phyloP scores from a whole-genome alignment of 176 grass and related monocot genomes.

The Tillandsia leiboldiana region DNA sequence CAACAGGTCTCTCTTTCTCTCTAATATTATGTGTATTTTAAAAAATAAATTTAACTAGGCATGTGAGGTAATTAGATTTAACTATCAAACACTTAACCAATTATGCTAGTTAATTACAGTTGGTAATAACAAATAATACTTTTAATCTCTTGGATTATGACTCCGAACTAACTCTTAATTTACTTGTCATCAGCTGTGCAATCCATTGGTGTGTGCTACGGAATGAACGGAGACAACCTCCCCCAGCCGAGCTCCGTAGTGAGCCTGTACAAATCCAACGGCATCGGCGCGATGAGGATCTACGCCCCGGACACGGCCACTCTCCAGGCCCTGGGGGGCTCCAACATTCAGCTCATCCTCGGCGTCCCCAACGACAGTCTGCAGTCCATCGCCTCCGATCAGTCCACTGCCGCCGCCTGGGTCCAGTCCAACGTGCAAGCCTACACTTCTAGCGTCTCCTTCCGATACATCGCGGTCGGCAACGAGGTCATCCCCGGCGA shows the following conservation, averaged over 20 bases:
- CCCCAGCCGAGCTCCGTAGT: slow-evolving; percentile 35
- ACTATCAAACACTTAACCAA: too few species aligned
- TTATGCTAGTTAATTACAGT: too few species aligned
- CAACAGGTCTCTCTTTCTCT: slow-evolving; percentile 33
- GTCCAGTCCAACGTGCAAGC: slow-evolving; percentile 47
- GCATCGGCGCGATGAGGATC: slow-evolving; percentile 45
- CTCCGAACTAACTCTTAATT: too few species aligned
- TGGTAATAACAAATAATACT: too few species aligned
- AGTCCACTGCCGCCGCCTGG: slow-evolving; percentile 28
- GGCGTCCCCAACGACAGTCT: slow-evolving; percentile 42
- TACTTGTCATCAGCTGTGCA: too few species aligned
- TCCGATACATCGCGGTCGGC: slow-evolving; percentile 61
- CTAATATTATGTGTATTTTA: too few species aligned
- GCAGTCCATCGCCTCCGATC: slow-evolving; percentile 21
- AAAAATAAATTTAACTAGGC: too few species aligned
- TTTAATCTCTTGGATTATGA: too few species aligned
- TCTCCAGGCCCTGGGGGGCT: slow-evolving; percentile 32
- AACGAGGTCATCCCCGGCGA: slow-evolving; percentile 73
- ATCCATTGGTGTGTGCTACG: slow-evolving; percentile 34
- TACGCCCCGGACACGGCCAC: slow-evolving; percentile 39
- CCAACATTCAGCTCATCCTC: slow-evolving; percentile 35
- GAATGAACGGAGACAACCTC: slow-evolving; percentile 42
- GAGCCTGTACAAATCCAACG: slow-evolving; percentile 30
- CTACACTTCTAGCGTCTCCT: slow-evolving; percentile 36
- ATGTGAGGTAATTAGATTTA: too few species aligned